Evolutionary conservation across 345 rosid genomes (phyloP).

Genomic region (Geranium rotundifolium): DNA sequence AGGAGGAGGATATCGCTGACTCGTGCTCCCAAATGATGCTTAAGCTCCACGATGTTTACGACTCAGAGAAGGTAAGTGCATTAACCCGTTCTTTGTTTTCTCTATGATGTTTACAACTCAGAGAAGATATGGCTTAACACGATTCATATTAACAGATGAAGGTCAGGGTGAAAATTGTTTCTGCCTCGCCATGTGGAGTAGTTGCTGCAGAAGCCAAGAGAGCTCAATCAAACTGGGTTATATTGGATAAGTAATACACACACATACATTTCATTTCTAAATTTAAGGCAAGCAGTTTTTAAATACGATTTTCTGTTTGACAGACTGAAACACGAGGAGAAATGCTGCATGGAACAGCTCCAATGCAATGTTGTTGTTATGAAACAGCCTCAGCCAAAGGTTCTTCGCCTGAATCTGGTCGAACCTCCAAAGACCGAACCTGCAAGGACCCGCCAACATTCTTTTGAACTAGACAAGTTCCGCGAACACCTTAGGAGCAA

Average conservation of each 20-base stretch:
- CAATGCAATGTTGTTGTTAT: conserved; percentile 90
- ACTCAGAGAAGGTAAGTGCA: conserved; percentile 63
- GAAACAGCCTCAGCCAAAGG: conserved; percentile 74
- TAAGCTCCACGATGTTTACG: conserved; percentile 79
- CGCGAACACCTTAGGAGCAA: conserved; percentile 25
- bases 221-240: conserved; percentile 80
- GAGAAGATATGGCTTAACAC: not conserved
- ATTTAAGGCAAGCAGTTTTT: not conserved
- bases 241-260: conserved; percentile 67
- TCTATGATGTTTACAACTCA: conserved; percentile 4
- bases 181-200: conserved; percentile 56
- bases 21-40: conserved; percentile 88
- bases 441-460: conserved; percentile 22
- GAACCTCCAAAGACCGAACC: conserved; percentile 49
- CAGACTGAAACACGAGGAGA: conserved; percentile 81
- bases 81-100: conserved; percentile 1
- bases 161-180: conserved; percentile 73
- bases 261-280: not conserved
- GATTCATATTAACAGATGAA: conserved; percentile 44
- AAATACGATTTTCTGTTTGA: too few relatives aligned
- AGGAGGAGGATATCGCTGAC: conserved; percentile 63
- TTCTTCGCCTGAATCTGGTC: conserved; percentile 78
- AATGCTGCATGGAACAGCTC: conserved; percentile 67
- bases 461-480: conserved; percentile 23
- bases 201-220: conserved; percentile 80